Conservation (phyloP, 805 yeast species). For the Ogataea sp. region DNA sequence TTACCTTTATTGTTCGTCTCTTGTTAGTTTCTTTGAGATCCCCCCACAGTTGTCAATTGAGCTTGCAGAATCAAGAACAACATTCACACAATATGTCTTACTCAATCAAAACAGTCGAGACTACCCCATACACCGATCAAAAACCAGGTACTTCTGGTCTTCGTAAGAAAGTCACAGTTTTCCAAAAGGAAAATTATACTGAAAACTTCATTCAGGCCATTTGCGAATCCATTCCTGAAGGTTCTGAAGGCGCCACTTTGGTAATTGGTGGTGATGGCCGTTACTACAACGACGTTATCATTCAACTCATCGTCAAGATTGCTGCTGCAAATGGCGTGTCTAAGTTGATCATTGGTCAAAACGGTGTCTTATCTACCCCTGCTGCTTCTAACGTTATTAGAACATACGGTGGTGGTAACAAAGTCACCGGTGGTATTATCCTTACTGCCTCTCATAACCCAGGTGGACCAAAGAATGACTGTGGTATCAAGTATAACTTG, state of each 20-base stretch:
- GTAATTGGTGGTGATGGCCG: constrained; percentile 98
- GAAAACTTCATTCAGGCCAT: constrained; percentile 92
- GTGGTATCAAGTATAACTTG: constrained; percentile 93
- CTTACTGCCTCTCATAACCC: constrained; percentile 97
- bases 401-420: constrained; percentile 37
- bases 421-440: constrained; percentile 88
- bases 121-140: constrained; percentile 80
- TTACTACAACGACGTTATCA: constrained; percentile 74
- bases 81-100: no score
- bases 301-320: constrained; percentile 73
- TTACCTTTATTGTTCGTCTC: no score
- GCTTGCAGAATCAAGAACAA: no score
- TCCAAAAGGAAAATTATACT: constrained; percentile 70
- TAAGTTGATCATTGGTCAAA: constrained; percentile 78
- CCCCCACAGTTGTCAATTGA: no score
- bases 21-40: no score
- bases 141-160: constrained; percentile 98
- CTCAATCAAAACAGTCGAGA: no score
- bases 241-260: constrained; percentile 59
- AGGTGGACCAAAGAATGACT: constrained; percentile 88
- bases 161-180: constrained; percentile 82
- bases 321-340: constrained; percentile 88
- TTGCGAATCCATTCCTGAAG: constrained; percentile 85
- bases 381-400: constrained; percentile 94
- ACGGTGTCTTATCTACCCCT: constrained; percentile 89